Percentiles rank a stretch among this genome's conserved stretches.
These are phyloP conservation scores for Staphylotrichum longicolle DNA, from an alignment of 495 filamentous ascomycete genomes.

Conservation along the genomic window DNA sequence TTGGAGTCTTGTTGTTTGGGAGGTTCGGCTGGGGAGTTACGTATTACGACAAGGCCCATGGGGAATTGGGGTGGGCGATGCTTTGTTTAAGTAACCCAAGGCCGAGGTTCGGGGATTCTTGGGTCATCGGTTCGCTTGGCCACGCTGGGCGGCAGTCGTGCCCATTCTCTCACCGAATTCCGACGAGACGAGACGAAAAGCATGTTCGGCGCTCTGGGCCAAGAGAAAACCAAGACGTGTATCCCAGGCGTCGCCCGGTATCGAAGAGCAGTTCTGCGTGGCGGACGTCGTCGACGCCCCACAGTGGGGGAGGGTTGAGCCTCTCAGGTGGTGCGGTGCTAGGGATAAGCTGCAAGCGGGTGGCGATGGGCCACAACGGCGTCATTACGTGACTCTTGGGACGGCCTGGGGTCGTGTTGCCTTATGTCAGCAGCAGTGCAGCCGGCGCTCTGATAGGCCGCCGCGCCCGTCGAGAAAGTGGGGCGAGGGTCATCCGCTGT, in stretches of 20 bases:
- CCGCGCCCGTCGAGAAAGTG: neutral
- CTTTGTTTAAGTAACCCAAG: constrained; percentile 19
- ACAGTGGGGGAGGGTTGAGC: constrained; percentile 12
- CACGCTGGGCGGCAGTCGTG: neutral
- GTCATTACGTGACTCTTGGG: constrained; percentile 18
- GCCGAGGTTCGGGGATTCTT: neutral
- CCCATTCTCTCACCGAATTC: constrained; percentile 22
- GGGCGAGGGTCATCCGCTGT: constrained; percentile 22
- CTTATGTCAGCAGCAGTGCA: neutral
- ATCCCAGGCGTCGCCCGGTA: constrained; percentile 22
- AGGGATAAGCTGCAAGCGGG: constrained; percentile 23
- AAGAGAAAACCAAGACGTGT: constrained; percentile 33
- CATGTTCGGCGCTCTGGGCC: constrained; percentile 21
- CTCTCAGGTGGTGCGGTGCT: constrained; percentile 7
- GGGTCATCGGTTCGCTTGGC: neutral
- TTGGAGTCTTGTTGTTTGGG: neutral
- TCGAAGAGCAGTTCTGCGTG: constrained; percentile 8
- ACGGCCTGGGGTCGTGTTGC: constrained; percentile 9
- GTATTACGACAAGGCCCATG: constrained; percentile 4
- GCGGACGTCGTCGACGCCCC: constrained; percentile 17
- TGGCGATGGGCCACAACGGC: constrained; percentile 24
- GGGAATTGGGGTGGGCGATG: neutral
- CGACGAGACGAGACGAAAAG: constrained; percentile 11
- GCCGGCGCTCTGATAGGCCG: constrained; percentile 19
- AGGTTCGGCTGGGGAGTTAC: neutral